Percentiles rank a stretch among this genome's conserved stretches.
Conservation (phyloP, 2,329 filamentous ascomycete species). For the Monosporascus sp. region DNA sequence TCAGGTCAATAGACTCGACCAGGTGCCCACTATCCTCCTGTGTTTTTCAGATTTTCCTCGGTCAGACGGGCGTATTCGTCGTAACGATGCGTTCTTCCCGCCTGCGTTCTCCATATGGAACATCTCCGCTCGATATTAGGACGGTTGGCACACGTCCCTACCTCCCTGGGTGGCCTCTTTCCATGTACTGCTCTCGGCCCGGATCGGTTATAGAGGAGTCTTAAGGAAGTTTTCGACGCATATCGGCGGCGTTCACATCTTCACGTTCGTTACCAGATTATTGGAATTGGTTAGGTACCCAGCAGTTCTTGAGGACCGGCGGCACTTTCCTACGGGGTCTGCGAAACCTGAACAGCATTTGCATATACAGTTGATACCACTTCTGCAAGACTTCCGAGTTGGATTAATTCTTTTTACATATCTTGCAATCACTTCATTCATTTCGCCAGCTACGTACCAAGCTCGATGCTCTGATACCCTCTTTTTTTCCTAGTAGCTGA, state of each 20-base stretch:
- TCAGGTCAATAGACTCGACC: constrained; percentile 37
- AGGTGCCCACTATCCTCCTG: not conserved
- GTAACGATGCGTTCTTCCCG: not conserved
- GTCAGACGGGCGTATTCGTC: not conserved
- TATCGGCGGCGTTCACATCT: constrained; percentile 1
- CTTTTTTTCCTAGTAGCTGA: not conserved
- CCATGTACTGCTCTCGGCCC: constrained; percentile 7
- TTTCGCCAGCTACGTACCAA: not conserved
- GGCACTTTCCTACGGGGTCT: constrained; percentile 5
- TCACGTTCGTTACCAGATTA: constrained; percentile 13
- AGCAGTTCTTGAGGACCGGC: not conserved
- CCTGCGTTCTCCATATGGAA: not conserved
- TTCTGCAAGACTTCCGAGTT: constrained; percentile 7
- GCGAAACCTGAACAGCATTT: constrained; percentile 14
- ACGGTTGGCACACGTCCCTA: not conserved
- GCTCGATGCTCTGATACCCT: not conserved
- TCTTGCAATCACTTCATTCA: constrained; percentile 7
- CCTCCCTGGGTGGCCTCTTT: constrained; percentile 1
- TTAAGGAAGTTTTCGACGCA: constrained; percentile 6
- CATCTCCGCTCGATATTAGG: not conserved
- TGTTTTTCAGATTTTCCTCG: not conserved
- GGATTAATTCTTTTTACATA: constrained; percentile 5
- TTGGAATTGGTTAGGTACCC: constrained; percentile 5
- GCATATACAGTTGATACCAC: constrained; percentile 20
- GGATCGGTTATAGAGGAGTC: constrained; percentile 16